Base-by-base conservation (phyloP, 768 basidiomycete genomes). In the Gloeopeniophorella convolvens region DNA sequence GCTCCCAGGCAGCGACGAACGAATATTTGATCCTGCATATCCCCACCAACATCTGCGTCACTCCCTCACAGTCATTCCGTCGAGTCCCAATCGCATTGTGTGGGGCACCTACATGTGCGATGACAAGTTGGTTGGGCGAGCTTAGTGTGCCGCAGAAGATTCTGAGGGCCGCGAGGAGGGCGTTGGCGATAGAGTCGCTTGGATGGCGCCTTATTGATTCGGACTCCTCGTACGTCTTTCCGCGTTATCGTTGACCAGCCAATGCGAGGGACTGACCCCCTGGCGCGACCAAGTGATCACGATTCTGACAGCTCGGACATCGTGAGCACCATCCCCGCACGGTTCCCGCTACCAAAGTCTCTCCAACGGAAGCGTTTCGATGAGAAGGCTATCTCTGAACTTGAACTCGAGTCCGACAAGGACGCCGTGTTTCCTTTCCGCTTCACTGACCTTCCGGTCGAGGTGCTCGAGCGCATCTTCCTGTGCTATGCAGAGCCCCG, bases 381-480 rank as follows among this genome's bases (percentile, higher is more conserved):
- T 5, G 24, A 24, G 31, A 23, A 21, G 15, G 18, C 15, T 23
- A 30, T 20, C 37, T 13, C 11, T 21, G 31, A 21, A 15, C 20
- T 26, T 20, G 12, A n/a, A n/a, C n/a, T 28, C 2, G 39, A 30
- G 16, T 16, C 37, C n/a, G 9, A 10, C 11, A 34, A 12, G 7
- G 24, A n/a, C 3, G 37, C 2, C 27, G 2, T 30, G 11, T 52
- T 42, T 28, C 51, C 37, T 1, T 52, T 46, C 26, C 51, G 51
- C 30, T 46, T 46, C 39, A 28, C 39, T 9, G 51, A 52, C 13
- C 45, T 52, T 24, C 45, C 45, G 13, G 32, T 46, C n/a, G 39
- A 52, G 35, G 15, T 42, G 18, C 45, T 52, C 24, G 39, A 46
- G 10, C 51, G 46, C 5, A 46, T 52, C 11, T 42, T 46, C 34